Conservation (phyloP, 441 rosid species). For the Aquilaria agallochum region DNA sequence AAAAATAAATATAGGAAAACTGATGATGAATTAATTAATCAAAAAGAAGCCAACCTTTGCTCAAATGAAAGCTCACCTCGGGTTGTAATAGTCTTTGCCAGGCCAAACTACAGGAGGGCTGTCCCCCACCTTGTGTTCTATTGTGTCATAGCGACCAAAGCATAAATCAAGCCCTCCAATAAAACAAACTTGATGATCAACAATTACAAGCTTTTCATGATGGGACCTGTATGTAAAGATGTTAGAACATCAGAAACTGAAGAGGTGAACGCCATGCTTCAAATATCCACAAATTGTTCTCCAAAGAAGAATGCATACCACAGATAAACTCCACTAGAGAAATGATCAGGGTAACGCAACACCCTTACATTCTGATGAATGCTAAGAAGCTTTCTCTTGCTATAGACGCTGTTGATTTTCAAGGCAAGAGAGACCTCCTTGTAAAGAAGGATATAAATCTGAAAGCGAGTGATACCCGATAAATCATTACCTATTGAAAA, state of each 20-base stretch:
- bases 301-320: constrained; percentile 47
- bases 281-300: background rate
- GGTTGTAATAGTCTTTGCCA: constrained; percentile 95
- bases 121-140: constrained; percentile 79
- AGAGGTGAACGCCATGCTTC: constrained; percentile 1
- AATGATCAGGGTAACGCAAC: constrained; percentile 89
- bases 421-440: constrained; percentile 95
- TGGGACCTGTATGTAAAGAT: constrained; percentile 67
- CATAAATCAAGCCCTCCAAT: constrained; percentile 92
- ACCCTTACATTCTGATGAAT: constrained; percentile 95
- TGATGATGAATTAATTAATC: background rate
- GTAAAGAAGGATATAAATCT: constrained; percentile 94
- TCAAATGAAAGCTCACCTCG: constrained; percentile 43
- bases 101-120: constrained; percentile 74
- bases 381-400: constrained; percentile 86
- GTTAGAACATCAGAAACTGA: constrained; percentile 25
- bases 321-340: constrained; percentile 83
- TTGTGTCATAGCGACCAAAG: constrained; percentile 90
- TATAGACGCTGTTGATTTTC: constrained; percentile 86
- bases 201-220: constrained; percentile 88
- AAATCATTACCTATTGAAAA: background rate
- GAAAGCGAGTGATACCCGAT: constrained; percentile 16
- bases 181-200: constrained; percentile 85
- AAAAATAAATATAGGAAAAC: background rate
- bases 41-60: too few relatives aligned